These are phyloP conservation scores for Recurvomyces mirabilis DNA, from an alignment of 495 filamentous ascomycete genomes.

Conservation along the genomic window DNA sequence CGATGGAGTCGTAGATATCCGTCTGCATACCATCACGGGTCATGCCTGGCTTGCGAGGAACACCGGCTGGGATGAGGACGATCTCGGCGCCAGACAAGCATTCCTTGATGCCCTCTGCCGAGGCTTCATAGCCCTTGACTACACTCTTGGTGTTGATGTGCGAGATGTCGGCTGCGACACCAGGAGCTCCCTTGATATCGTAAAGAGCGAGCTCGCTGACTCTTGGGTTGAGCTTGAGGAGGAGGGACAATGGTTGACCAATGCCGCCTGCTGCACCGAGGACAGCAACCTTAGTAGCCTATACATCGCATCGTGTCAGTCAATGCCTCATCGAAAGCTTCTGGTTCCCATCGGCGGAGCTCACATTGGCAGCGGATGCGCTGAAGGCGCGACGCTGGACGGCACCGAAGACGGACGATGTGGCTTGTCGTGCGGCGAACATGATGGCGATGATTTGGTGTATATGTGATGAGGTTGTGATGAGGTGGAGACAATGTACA, in stretches of 20 bases:
- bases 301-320: conserved; percentile 7
- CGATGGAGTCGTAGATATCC: background rate
- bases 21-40: conserved; percentile 66
- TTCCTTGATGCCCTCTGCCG: conserved; percentile 58
- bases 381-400: conserved; percentile 89
- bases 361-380: conserved; percentile 77
- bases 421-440: conserved; percentile 57
- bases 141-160: conserved; percentile 98
- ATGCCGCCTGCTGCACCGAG: conserved; percentile 95
- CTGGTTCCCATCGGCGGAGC: conserved; percentile 6
- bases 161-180: conserved; percentile 93
- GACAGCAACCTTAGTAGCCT: conserved; percentile 95
- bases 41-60: conserved; percentile 99
- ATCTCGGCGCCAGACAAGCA: conserved; percentile 79
- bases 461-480: background rate
- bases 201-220: conserved; percentile 89
- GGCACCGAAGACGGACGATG: conserved; percentile 44
- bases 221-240: conserved; percentile 94
- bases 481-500: too few species aligned
- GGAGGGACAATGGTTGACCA: conserved; percentile 91
- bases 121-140: conserved; percentile 75
- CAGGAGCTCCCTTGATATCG: conserved; percentile 89
- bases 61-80: conserved; percentile 94
- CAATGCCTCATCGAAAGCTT: background rate
- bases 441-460: conserved; percentile 39